Base-by-base conservation (phyloP, 2,329 filamentous ascomycete species). In the Colletotrichum musae region DNA sequence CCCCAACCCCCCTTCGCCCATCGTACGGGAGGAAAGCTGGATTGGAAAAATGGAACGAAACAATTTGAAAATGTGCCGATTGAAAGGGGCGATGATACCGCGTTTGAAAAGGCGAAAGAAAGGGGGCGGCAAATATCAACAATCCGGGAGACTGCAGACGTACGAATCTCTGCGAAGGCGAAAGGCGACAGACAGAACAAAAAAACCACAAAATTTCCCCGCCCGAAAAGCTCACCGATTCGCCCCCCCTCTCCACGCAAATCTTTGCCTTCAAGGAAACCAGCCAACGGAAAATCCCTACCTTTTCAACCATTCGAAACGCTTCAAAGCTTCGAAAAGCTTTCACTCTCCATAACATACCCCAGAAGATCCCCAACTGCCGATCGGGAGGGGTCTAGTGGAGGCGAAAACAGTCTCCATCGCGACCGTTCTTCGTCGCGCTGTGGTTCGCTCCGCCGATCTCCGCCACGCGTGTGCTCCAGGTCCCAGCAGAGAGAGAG, bases 261-360 rank as follows among this genome's bases (percentile, higher is more conserved):
- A 50, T 53, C 21, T 28, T 41, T 54, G 41, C 28, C 58, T 4
- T 62, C 16, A 24, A 47, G 24, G 50, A 45, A n/a, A 21, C 16
- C n/a, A n/a, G 32, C 24, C 24, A 15, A 7, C 16, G 16, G 53
- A 10, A 18, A 24, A 56, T 65, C 41, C 21, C 50, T 68, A 41
- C 53, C 47, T 24, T 53, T 64, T 28, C 36, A 32, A 41, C 28
- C 50, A 24, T 41, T 51, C 47, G 66, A 65, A 69, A 65, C 53
- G 50, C n/a, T 51, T 60, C 9, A 41, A 9, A 45, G 26, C 60
- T 52, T 24, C 21, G 21, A 24, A 24, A 24, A 24, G 21, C 21
- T 24, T 24, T 24, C 21, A 24, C 21, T 24, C 21, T 26, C 57
- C 51, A 47, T 36, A 24, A 24, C 3, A 24, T 48, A 26, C 45